A percentile compares a stretch with the other conserved stretches of the same genome.
phyloP scores from a whole-genome alignment of 805 yeast species.

The Zygosaccharomyces lentus region DNA sequence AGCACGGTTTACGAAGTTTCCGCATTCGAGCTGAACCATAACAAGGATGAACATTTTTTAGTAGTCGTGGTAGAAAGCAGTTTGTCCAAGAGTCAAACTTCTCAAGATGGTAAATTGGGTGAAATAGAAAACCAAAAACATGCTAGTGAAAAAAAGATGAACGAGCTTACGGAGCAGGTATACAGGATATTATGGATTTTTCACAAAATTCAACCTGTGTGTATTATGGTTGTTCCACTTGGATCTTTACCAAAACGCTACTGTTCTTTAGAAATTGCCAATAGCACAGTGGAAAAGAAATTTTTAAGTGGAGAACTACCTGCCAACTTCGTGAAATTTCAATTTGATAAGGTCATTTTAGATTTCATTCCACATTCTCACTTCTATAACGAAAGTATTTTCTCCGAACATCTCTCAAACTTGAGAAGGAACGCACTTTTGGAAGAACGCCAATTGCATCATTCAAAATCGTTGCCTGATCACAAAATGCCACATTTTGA shows the following conservation, averaged over 20 bases:
- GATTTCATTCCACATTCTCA: constrained; percentile 36
- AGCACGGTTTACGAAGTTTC: constrained; percentile 84
- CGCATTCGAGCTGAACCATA: constrained; percentile 60
- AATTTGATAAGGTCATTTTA: constrained; percentile 34
- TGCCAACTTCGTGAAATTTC: constrained; percentile 78
- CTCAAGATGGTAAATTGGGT: constrained; percentile 8
- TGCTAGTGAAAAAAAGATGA: constrained; percentile 28
- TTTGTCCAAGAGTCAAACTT: constrained; percentile 34
- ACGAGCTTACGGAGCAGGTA: constrained; percentile 33
- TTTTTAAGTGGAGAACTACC: constrained; percentile 74
- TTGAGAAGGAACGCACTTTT: constrained; percentile 55
- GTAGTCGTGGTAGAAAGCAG: constrained; percentile 81
- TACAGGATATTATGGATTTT: constrained; percentile 38
- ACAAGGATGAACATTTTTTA: constrained; percentile 66
- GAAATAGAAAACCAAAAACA: constrained; percentile 17
- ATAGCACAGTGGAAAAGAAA: constrained; percentile 73
- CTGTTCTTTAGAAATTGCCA: constrained; percentile 81
- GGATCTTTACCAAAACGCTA: constrained; percentile 77
- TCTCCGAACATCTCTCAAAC: constrained; percentile 54
- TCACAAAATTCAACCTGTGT: constrained; percentile 75
- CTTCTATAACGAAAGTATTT: constrained; percentile 34
- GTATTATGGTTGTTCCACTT: constrained; percentile 75
- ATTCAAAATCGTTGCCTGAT: background rate
- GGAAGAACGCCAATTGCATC: constrained; percentile 24
- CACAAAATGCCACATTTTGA: background rate